Conservation (phyloP, 1,284 basidiomycete genomes). For the Inonotus obliquus region DNA sequence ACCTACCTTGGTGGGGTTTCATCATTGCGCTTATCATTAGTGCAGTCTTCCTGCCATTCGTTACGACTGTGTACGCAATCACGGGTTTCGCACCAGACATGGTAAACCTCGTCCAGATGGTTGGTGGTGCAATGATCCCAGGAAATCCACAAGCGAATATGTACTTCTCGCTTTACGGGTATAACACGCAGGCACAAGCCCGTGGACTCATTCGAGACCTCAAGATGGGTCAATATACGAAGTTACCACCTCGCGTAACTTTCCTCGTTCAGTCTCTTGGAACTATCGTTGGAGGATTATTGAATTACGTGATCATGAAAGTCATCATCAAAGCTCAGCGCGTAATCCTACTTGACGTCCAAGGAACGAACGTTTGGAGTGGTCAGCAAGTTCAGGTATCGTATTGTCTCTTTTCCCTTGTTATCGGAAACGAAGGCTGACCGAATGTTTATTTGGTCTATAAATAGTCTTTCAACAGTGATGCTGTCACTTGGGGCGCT, state of each 20-base stretch:
- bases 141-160: constrained; percentile 42
- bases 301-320: constrained; percentile 26
- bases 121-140: constrained; percentile 35
- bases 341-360: constrained; percentile 33
- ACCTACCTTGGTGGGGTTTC: constrained; percentile 48
- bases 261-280: constrained; percentile 39
- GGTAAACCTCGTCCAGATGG: constrained; percentile 30
- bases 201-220: constrained; percentile 35
- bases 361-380: constrained; percentile 41
- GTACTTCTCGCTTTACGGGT: constrained; percentile 30
- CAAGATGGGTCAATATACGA: constrained; percentile 49
- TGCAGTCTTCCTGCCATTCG: constrained; percentile 13
- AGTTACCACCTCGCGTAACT: constrained; percentile 44
- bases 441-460: background rate
- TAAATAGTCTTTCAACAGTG: constrained; percentile 34
- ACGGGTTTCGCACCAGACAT: constrained; percentile 24
- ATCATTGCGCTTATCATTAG: constrained; percentile 21
- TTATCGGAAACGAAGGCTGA: background rate
- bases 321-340: constrained; percentile 30
- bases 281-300: constrained; percentile 29
- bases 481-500: constrained; percentile 44
- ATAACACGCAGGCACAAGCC: constrained; percentile 23
- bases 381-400: constrained; percentile 25
- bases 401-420: background rate
- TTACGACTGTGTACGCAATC: constrained; percentile 14